These are phyloP conservation scores for Wickerhamiella infanticola DNA, from an alignment of 1,139 yeast genomes.

Conservation along the genomic window DNA sequence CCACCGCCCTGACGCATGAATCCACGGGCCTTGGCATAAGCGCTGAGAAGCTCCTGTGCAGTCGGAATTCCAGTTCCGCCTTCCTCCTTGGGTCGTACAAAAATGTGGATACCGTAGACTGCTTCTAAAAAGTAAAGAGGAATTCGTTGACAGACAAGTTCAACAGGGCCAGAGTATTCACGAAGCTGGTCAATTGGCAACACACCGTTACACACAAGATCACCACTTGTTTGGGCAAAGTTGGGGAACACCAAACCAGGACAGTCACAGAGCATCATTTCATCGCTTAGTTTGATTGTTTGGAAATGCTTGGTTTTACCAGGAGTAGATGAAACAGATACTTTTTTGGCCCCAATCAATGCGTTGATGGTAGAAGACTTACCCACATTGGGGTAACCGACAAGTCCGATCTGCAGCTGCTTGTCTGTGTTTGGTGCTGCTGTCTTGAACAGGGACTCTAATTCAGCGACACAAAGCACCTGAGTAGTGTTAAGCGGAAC, in stretches of 20 bases:
- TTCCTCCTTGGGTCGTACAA: constrained; percentile 56
- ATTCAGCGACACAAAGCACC: constrained; percentile 68
- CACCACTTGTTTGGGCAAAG: constrained; percentile 93
- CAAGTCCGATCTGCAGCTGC: constrained; percentile 78
- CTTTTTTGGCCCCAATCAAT: constrained; percentile 87
- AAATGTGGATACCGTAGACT: constrained; percentile 81
- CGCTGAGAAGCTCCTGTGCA: constrained; percentile 73
- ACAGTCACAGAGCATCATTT: constrained; percentile 88
- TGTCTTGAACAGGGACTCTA: constrained; percentile 64
- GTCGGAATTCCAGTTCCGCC: constrained; percentile 87
- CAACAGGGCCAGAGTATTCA: constrained; percentile 84
- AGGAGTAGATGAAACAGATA: constrained; percentile 94
- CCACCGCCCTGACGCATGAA: constrained; percentile 92
- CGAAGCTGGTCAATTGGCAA: constrained; percentile 93
- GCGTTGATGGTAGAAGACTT: constrained; percentile 86
- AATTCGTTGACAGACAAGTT: constrained; percentile 71
- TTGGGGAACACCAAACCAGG: constrained; percentile 99
- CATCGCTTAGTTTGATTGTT: constrained; percentile 72
- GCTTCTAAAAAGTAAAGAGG: constrained; percentile 87
- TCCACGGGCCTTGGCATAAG: constrained; percentile 95
- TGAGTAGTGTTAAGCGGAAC: constrained; percentile 31
- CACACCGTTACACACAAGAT: constrained; percentile 94
- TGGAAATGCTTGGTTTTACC: constrained; percentile 99
- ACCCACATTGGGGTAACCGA: constrained; percentile 84
- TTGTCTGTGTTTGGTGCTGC: constrained; percentile 55